These are phyloP conservation scores for Asterionellopsis glacialis DNA, from an alignment of 108 stramenopile genomes.

Conservation along the genomic window DNA sequence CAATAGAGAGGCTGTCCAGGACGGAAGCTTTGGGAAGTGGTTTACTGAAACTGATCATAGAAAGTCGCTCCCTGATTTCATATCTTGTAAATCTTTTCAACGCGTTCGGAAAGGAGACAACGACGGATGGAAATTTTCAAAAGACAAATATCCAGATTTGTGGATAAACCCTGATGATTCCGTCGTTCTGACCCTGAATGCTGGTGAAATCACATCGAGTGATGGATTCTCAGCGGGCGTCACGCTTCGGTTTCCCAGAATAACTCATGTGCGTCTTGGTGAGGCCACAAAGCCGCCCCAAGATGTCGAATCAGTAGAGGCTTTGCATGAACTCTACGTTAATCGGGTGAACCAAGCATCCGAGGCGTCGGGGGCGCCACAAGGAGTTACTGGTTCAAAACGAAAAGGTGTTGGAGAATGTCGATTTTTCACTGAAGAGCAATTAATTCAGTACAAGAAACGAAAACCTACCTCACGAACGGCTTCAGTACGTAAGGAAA, in stretches of 20 bases:
- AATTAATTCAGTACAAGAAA: conserved; percentile 33
- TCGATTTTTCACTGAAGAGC: conserved; percentile 65
- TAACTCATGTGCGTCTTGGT: conserved; percentile 48
- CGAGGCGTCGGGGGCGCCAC: conserved; percentile 19
- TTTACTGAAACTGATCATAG: conserved; percentile 34
- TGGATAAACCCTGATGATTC: conserved; percentile 79
- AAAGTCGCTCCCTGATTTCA: conserved; percentile 51
- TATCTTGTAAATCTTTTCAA: conserved; percentile 61
- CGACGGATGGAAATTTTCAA: conserved; percentile 56
- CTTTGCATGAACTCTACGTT: conserved; percentile 25
- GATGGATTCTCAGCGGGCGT: conserved; percentile 59
- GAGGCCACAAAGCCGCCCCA: conserved; percentile 36
- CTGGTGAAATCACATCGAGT: conserved; percentile 60
- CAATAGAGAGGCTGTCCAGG: conserved; percentile 38
- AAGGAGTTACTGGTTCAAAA: no score
- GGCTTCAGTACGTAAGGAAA: conserved; percentile 15
- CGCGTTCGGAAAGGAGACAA: conserved; percentile 6
- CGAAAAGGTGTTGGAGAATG: not conserved
- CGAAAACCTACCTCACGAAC: conserved; percentile 8
- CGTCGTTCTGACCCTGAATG: conserved; percentile 63
- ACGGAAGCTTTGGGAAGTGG: conserved; percentile 63
- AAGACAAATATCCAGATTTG: conserved; percentile 49
- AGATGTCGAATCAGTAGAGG: conserved; percentile 37
- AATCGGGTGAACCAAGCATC: conserved; percentile 13
- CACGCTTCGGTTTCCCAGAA: conserved; percentile 70